phyloP scores from a whole-genome alignment of 2,329 filamentous ascomycete genomes.

The Penicillium sp. region DNA sequence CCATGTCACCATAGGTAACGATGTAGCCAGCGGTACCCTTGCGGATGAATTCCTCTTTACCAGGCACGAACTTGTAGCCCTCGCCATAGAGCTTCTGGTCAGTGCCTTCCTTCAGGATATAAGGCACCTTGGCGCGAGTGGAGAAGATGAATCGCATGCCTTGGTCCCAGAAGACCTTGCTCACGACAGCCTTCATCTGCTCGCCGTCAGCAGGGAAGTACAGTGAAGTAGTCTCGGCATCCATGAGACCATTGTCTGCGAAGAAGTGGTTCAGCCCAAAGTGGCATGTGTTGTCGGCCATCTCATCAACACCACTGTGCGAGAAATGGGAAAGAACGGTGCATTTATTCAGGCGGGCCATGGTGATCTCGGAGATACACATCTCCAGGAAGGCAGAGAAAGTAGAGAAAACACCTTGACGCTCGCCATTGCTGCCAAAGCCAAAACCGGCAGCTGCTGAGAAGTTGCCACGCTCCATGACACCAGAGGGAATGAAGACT shows the following conservation, averaged over 20 bases:
- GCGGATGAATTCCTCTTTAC: constrained; percentile 49
- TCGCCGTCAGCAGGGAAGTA: constrained; percentile 51
- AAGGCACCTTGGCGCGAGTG: constrained; percentile 47
- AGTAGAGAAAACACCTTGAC: constrained; percentile 49
- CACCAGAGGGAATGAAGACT: constrained; percentile 47
- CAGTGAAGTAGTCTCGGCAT: constrained; percentile 42
- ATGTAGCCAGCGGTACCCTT: constrained; percentile 47
- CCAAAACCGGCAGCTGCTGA: constrained; percentile 50
- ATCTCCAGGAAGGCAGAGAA: constrained; percentile 52
- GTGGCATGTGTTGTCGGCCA: constrained; percentile 52
- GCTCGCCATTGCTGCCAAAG: constrained; percentile 43
- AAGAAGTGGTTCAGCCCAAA: constrained; percentile 52
- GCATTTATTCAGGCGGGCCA: constrained; percentile 48
- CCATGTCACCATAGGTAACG: constrained; percentile 49
- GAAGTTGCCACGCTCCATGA: constrained; percentile 52
- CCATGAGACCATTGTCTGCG: constrained; percentile 49
- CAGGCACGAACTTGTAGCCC: constrained; percentile 45
- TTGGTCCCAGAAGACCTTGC: constrained; percentile 47
- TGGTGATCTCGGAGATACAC: constrained; percentile 50
- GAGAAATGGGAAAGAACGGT: constrained; percentile 50
- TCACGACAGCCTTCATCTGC: constrained; percentile 48
- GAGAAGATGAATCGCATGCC: constrained; percentile 49
- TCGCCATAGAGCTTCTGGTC: constrained; percentile 45
- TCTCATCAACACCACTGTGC: constrained; percentile 50
- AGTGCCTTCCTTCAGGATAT: constrained; percentile 46